Conservation (phyloP, 2,329 filamentous ascomycete genomes). For the Cladosporium austrohemisphaericum region DNA sequence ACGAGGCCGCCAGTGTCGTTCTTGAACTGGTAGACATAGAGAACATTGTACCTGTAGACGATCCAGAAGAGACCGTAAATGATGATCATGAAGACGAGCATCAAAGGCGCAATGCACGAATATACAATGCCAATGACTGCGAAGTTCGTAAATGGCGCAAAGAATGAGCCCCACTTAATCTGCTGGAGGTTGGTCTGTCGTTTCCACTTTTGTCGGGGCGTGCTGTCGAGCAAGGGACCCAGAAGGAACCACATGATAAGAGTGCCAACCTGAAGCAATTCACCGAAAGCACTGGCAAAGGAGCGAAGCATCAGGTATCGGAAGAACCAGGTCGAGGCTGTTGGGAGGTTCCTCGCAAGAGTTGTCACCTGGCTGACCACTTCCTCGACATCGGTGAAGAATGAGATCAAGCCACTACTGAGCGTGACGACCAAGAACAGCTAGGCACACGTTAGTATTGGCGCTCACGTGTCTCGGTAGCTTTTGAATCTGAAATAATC, state of each 20-base stretch:
- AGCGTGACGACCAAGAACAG: constrained; percentile 90
- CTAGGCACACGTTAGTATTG: constrained; percentile 23
- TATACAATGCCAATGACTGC: constrained; percentile 87
- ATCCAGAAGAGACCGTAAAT: constrained; percentile 91
- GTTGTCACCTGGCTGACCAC: constrained; percentile 65
- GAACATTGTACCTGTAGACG: constrained; percentile 92
- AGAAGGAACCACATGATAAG: constrained; percentile 78
- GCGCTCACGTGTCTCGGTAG: background rate
- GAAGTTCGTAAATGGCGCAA: constrained; percentile 94
- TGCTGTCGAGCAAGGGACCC: constrained; percentile 77
- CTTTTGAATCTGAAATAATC: background rate
- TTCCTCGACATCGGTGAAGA: constrained; percentile 61
- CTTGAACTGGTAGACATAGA: constrained; percentile 87
- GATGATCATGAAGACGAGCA: constrained; percentile 87
- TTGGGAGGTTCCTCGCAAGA: constrained; percentile 75
- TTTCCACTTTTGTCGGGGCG: constrained; percentile 75
- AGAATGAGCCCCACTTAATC: constrained; percentile 88
- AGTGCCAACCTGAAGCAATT: constrained; percentile 76
- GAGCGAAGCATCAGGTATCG: constrained; percentile 97
- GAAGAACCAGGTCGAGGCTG: constrained; percentile 94
- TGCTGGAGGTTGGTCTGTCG: constrained; percentile 74
- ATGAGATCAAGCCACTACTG: constrained; percentile 66
- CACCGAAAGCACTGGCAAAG: constrained; percentile 83
- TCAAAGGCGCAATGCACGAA: constrained; percentile 81
- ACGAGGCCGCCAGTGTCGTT: constrained; percentile 89